Conservation (phyloP, 2,329 filamentous ascomycete species). For the Waltergamsia citrina region DNA sequence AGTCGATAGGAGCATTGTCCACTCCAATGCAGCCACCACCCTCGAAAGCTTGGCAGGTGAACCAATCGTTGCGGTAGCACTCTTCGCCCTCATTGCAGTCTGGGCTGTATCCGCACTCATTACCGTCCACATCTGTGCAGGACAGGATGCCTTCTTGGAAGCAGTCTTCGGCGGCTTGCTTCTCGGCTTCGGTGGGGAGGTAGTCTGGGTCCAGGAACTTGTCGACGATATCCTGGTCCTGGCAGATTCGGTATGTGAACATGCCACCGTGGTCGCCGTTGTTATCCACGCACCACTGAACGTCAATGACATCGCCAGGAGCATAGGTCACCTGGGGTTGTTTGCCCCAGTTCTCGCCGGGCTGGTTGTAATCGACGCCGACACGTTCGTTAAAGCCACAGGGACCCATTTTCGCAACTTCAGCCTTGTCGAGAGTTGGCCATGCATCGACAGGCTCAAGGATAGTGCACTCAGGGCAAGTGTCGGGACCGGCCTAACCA, state of each 20-base stretch:
- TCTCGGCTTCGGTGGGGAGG: conserved; percentile 38
- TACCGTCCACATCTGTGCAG: conserved; percentile 39
- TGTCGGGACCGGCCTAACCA: conserved; percentile 32
- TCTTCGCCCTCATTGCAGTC: conserved; percentile 31
- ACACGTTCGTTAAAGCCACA: conserved; percentile 46
- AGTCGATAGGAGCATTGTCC: conserved; percentile 29
- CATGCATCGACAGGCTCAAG: conserved; percentile 40
- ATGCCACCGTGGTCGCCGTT: conserved; percentile 49
- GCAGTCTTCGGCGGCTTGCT: conserved; percentile 42
- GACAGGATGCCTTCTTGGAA: conserved; percentile 35
- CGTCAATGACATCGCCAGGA: conserved; percentile 34
- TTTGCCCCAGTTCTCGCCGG: conserved; percentile 31
- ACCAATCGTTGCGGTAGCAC: conserved; percentile 44
- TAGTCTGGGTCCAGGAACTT: conserved; percentile 37
- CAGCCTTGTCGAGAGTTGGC: conserved; percentile 34
- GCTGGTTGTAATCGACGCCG: conserved; percentile 42
- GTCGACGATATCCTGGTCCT: conserved; percentile 39
- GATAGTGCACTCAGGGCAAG: conserved; percentile 45
- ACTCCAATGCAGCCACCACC: conserved; percentile 33
- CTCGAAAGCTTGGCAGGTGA: conserved; percentile 38
- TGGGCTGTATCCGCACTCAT: conserved; percentile 35
- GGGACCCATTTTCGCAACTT: conserved; percentile 36
- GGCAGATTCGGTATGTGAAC: conserved; percentile 45
- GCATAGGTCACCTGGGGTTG: conserved; percentile 31
- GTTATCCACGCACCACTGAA: conserved; percentile 46